Evolutionary conservation across 768 basidiomycete genomes (phyloP), one percentile per base, ranked within the genome.

Genomic region (Hypholoma fasciculare): DNA sequence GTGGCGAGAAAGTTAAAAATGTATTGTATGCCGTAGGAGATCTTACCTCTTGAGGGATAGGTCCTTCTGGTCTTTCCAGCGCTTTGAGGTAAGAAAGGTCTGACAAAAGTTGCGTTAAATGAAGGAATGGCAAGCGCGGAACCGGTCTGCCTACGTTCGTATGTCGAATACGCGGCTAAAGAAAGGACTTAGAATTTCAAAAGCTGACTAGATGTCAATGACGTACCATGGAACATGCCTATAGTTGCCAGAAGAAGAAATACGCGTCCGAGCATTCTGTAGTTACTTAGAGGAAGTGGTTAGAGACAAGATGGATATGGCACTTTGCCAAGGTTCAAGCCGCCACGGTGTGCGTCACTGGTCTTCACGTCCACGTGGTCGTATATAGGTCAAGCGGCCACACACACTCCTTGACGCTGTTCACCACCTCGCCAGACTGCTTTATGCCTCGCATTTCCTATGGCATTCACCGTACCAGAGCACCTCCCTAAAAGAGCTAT

Each of bases 41-140:
- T 60, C 78, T 62, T 50, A 92, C 91, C 63, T 87, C 85, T 49
- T 72, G 65, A 13, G 92, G 91, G 12, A 92, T 72, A 13, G 79
- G 71, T 12, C 82, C 85, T 67, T 90, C 88, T 27, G 87, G 89
- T 53, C 82, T 72, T 57, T 87, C 90, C 42, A 92, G 78, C 14
- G 89, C 88, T 65, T 93, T 94, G 63, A 91, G 67, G 61, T 84
- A 84, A 12, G 90, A 89, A 50, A 91, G 72, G 69, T 94, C 92
- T 94, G 49, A n/a, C n/a, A 40, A 56, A 44, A 47, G n/a, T 7
- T 42, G 13, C 27, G 13, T 12, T 57, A 20, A 56, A 43, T 47
- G 53, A 55, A n/a, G 52, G 55, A 46, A 19, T 9, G 34, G 20
- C 42, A 39, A 23, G 38, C 14, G 17, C 20, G 57, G 47, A 17